phyloP scores from a whole-genome alignment of 768 basidiomycete genomes.

The Myochromella boudieri region DNA sequence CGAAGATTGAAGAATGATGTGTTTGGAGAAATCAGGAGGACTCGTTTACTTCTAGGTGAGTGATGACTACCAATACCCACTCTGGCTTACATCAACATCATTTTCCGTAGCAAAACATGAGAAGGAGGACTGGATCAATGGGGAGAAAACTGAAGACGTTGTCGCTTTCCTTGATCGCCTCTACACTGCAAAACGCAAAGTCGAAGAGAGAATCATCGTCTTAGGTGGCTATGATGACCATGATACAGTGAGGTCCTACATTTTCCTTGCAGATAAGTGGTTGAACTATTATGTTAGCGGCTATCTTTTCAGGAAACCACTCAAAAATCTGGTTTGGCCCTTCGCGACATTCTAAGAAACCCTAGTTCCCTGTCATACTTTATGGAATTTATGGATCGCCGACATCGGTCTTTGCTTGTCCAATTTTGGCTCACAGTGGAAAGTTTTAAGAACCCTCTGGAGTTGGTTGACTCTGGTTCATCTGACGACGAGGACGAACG shows the following conservation, averaged over 20 bases:
- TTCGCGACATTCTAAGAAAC: slow-evolving; percentile 82
- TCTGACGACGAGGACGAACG: slow-evolving; percentile 58
- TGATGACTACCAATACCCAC: neutral
- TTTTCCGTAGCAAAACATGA: slow-evolving; percentile 70
- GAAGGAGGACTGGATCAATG: slow-evolving; percentile 87
- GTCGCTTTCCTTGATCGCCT: slow-evolving; percentile 86
- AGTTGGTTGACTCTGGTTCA: slow-evolving; percentile 73
- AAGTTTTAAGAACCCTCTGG: slow-evolving; percentile 95
- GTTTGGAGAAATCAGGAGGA: slow-evolving; percentile 85
- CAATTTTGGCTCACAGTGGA: slow-evolving; percentile 99
- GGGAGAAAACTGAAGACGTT: slow-evolving; percentile 80
- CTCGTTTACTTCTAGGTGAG: slow-evolving; percentile 70
- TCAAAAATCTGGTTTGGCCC: slow-evolving; percentile 49
- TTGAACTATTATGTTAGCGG: slow-evolving; percentile 23
- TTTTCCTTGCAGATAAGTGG: neutral
- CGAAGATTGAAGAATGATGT: slow-evolving; percentile 90
- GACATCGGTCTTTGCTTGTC: slow-evolving; percentile 78
- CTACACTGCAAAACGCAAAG: slow-evolving; percentile 84
- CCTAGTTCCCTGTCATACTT: slow-evolving; percentile 92
- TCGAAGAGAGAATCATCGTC: slow-evolving; percentile 80
- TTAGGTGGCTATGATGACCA: slow-evolving; percentile 71
- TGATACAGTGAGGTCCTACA: slow-evolving; percentile 48
- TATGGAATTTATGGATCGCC: slow-evolving; percentile 98
- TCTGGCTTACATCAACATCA: neutral
- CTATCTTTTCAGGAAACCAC: slow-evolving; percentile 40